Base-by-base conservation (phyloP, 169 alveolate species). In the Eimeria acervulina region DNA sequence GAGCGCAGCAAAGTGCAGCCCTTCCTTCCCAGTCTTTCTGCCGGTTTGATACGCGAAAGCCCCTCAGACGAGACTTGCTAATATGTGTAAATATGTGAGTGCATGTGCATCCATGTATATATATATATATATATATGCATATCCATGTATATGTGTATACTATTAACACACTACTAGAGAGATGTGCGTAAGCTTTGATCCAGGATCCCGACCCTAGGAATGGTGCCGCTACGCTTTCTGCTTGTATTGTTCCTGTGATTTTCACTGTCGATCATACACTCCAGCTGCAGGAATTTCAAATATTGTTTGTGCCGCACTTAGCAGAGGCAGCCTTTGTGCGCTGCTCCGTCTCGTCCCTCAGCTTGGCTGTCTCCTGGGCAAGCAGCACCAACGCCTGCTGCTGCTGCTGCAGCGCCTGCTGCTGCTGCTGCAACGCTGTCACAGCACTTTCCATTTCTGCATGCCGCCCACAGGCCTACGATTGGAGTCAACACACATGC, bases 351-450 rank as follows among this genome's bases (percentile, higher is more conserved):
- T 81, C 90, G 4, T 81, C 90, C 44, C 90, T 59, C 17, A 42
- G 90, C 90, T 42, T 51, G 10, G 90, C 90, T 26, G 90, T 81
- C 42, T 81, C 90, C 26, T 81, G 38, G 13, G 90, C 90, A 31
- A 81, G 47, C 28, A 81, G 70, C 40, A 51, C 70, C 72, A 81
- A 44, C 70, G 90, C 90, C 42, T 81, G 66, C 70, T 81, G 90
- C 72, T 81, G 90, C 68, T 81, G 70, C 40, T 81, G 90, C 40
- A 81, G 70, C 42, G 90, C 44, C 42, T 81, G 38, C 70, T 47
- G 90, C 90, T 81, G 90, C 68, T 81, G 70, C 90, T 81, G 90
- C 66, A 81, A n/a, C 70, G 90, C 90, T 81, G 68, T 72, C 28
- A 81, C 72, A 5, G 90, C 90, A 13, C 42, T 44, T n/a, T 42